Conservation (phyloP, 176 grass and related monocot species). For the Triticum urartu region DNA sequence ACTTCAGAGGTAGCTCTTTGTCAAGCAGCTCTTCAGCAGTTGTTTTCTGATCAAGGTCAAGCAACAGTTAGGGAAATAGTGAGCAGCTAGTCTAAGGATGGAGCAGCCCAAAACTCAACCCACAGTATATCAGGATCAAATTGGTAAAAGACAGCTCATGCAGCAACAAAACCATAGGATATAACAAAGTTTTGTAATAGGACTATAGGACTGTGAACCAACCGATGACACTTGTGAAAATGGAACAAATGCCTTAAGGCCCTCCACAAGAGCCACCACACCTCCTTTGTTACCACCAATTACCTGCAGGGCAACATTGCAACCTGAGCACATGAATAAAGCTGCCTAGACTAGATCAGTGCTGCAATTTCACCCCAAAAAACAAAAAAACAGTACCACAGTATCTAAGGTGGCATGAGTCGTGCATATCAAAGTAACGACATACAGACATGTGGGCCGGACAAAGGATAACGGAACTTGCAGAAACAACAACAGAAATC, state of each 20-base stretch:
- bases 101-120: background rate
- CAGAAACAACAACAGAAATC: background rate
- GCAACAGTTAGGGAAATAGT: conserved; percentile 11
- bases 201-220: conserved; percentile 7
- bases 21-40: conserved; percentile 77
- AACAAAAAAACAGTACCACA: background rate
- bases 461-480: background rate
- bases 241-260: conserved; percentile 84
- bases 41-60: conserved; percentile 53
- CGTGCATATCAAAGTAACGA: background rate
- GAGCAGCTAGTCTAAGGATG: background rate
- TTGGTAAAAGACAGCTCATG: conserved; percentile 20
- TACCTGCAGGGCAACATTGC: conserved; percentile 54
- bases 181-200: background rate
- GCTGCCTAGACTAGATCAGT: background rate
- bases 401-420: background rate
- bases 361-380: background rate
- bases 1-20: conserved; percentile 80
- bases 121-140: conserved; percentile 2
- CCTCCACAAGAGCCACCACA: conserved; percentile 76
- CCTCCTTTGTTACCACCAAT: conserved; percentile 90
- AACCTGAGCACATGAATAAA: conserved; percentile 6
- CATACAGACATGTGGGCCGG: conserved; percentile 12
- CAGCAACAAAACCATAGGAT: conserved; percentile 11
- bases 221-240: conserved; percentile 96